Percentiles rank a stretch among this genome's conserved stretches.
Evolutionary conservation across 306 rosid genomes (phyloP).

Genomic region (cucumber (Cucumis sativus)): Cucumber_9930_V3 NC_026655.2:3619001-3619500

Average conservation of each 20-base stretch:
- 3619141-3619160: slow-evolving; percentile 32
- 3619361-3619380: not conserved
- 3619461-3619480: not conserved
- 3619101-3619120: slow-evolving; percentile 71
- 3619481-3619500: not conserved
- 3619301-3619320: not conserved
- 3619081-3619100: slow-evolving; percentile 72
- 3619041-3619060: slow-evolving; percentile 82
- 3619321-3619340: not conserved
- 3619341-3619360: not conserved
- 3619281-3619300: not conserved
- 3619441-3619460: not conserved
- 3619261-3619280: not conserved
- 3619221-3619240: not conserved
- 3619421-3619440: not conserved
- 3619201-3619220: not conserved
- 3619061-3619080: slow-evolving; percentile 95
- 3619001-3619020: slow-evolving; percentile 70
- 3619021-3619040: slow-evolving; percentile 96
- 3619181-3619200: slow-evolving; percentile 1
- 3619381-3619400: not conserved
- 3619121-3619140: slow-evolving; percentile 61
- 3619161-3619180: not conserved
- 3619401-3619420: not conserved
- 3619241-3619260: not conserved